These are phyloP conservation scores for Crataegus laevigata DNA, from an alignment of 306 rosid species.

Conservation along the genomic window DNA sequence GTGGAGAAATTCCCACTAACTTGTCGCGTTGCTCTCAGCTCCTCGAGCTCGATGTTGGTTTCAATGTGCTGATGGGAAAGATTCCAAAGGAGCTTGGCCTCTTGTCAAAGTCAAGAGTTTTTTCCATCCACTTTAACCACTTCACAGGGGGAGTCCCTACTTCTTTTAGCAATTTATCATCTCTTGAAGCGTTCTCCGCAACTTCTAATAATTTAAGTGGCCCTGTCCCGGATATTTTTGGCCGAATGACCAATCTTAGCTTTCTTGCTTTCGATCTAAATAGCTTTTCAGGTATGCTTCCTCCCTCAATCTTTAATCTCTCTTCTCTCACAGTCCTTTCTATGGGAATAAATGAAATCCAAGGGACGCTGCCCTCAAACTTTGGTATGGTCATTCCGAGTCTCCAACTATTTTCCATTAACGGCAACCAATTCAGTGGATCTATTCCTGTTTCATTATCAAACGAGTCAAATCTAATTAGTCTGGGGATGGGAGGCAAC, in stretches of 20 bases:
- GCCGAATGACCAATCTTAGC: not conserved
- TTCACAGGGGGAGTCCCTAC: not conserved
- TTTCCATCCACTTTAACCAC: fast-evolving
- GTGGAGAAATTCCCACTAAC: not conserved
- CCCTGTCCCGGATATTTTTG: not conserved
- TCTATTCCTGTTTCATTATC: not conserved
- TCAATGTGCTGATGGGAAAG: not conserved
- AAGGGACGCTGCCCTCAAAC: not conserved
- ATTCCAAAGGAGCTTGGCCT: not conserved
- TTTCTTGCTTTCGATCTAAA: fast-evolving
- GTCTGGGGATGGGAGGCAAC: not conserved
- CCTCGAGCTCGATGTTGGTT: fast-evolving
- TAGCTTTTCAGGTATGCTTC: not conserved
- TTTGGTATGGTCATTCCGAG: not conserved
- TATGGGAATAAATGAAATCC: not conserved
- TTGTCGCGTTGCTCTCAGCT: not conserved
- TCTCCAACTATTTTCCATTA: not conserved
- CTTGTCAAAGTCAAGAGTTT: not conserved
- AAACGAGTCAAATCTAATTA: not conserved
- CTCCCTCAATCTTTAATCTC: not conserved
- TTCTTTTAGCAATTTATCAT: not conserved
- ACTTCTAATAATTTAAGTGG: not conserved
- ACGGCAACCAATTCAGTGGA: not conserved
- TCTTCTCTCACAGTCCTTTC: not conserved
- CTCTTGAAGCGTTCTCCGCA: not conserved